phyloP scores from a whole-genome alignment of 2,329 filamentous ascomycete genomes.

The Ascomycota sp. region DNA sequence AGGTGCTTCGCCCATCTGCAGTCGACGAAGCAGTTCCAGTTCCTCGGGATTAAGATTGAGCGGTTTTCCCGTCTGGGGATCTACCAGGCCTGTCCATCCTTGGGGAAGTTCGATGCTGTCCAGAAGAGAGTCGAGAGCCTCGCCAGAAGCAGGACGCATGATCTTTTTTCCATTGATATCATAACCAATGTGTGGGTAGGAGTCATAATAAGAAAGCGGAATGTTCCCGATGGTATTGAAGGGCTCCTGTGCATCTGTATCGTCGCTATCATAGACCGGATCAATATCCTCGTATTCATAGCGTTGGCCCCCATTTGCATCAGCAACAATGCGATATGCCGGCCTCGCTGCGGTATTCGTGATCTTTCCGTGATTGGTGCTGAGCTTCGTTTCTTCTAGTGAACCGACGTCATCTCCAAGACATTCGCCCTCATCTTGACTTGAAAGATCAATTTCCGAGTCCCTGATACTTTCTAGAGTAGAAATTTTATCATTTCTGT shows the following conservation, averaged over 20 bases:
- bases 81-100: slow-evolving; percentile 91
- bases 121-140: slow-evolving; percentile 78
- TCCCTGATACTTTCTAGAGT: not conserved
- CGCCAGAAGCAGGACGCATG: slow-evolving; percentile 81
- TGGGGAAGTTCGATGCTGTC: slow-evolving; percentile 95
- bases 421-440: slow-evolving; percentile 7
- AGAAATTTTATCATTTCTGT: too few relatives aligned
- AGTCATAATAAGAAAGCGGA: slow-evolving; percentile 84
- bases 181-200: slow-evolving; percentile 95
- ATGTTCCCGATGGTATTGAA: slow-evolving; percentile 92
- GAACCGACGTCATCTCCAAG: slow-evolving; percentile 5
- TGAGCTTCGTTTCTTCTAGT: slow-evolving; percentile 8
- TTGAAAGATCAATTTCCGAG: not conserved
- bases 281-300: slow-evolving; percentile 92
- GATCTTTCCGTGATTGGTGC: not conserved
- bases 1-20: slow-evolving; percentile 76
- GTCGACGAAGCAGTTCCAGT: slow-evolving; percentile 66
- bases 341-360: not conserved
- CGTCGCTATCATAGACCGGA: slow-evolving; percentile 88
- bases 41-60: slow-evolving; percentile 75
- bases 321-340: slow-evolving; percentile 35
- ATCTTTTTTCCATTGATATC: slow-evolving; percentile 98
- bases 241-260: slow-evolving; percentile 60
- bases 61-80: slow-evolving; percentile 84
- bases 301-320: slow-evolving; percentile 76